Conservation (phyloP, 2,329 filamentous ascomycete species). For the Septoria linicola region DNA sequence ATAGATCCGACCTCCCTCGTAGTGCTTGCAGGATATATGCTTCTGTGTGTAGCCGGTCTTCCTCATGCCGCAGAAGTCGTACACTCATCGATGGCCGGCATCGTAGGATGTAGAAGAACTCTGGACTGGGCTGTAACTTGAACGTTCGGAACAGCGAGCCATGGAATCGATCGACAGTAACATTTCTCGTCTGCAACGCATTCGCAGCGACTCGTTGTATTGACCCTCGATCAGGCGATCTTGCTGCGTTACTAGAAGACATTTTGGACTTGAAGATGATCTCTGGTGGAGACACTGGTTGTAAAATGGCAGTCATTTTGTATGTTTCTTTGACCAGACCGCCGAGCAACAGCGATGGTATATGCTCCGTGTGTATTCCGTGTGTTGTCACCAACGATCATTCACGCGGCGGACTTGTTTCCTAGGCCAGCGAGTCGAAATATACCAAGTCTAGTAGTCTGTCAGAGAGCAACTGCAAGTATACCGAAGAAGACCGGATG, state of each 20-base stretch:
- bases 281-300: neutral
- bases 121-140: constrained; percentile 42
- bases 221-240: constrained; percentile 28
- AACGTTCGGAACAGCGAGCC: constrained; percentile 43
- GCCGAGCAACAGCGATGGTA: constrained; percentile 1
- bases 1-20: constrained; percentile 37
- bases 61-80: constrained; percentile 46
- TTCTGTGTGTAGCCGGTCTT: constrained; percentile 43
- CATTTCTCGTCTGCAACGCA: constrained; percentile 31
- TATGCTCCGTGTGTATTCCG: neutral
- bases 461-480: constrained; percentile 21
- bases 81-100: constrained; percentile 41
- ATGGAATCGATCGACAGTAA: constrained; percentile 30
- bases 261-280: constrained; percentile 13
- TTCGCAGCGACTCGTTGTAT: constrained; percentile 29
- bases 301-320: constrained; percentile 23
- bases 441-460: too few relatives aligned
- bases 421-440: too few relatives aligned
- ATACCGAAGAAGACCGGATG: constrained; percentile 25
- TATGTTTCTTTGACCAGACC: constrained; percentile 9
- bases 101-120: constrained; percentile 43
- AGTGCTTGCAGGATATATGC: constrained; percentile 41
- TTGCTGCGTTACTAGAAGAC: constrained; percentile 12
- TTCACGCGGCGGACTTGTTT: too few relatives aligned
- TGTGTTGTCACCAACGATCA: neutral